A percentile compares a stretch with the other conserved stretches of the same genome.
Evolutionary conservation across 768 basidiomycete genomes (phyloP).

Genomic region (Crassisporium funariophilum): DNA sequence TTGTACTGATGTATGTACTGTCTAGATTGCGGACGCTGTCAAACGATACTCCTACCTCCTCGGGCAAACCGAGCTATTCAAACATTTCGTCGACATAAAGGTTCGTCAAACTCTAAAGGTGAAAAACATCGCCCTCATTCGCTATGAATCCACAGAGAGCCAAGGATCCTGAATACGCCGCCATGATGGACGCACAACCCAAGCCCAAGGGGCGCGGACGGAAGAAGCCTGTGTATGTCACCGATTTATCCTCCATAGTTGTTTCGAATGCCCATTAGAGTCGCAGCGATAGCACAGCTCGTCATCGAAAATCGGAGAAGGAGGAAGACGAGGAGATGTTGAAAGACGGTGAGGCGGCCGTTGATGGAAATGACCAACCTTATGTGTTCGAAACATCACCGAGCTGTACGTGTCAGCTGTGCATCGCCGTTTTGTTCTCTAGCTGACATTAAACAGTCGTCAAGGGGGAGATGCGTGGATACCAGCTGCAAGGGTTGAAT

Average conservation of each 20-base stretch:
- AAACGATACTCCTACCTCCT: constrained; percentile 98
- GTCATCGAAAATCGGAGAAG: constrained; percentile 95
- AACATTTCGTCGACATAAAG: constrained; percentile 98
- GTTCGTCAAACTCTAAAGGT: constrained; percentile 43
- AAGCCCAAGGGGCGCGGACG: constrained; percentile 84
- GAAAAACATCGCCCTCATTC: no score
- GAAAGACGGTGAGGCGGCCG: constrained; percentile 80
- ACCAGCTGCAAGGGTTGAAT: constrained; percentile 82
- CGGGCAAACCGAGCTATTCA: constrained; percentile 97
- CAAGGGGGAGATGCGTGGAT: constrained; percentile 86
- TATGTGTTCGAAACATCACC: constrained; percentile 96
- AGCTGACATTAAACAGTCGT: constrained; percentile 57
- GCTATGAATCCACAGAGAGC: constrained; percentile 54
- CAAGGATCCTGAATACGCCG: constrained; percentile 92
- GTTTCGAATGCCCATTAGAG: background rate
- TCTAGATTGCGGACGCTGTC: constrained; percentile 86
- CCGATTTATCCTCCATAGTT: background rate
- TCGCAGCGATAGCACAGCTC: constrained; percentile 68
- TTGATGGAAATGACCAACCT: constrained; percentile 84
- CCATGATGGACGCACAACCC: constrained; percentile 82
- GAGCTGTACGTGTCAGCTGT: constrained; percentile 77
- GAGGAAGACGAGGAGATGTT: constrained; percentile 97
- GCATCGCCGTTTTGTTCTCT: constrained; percentile 14
- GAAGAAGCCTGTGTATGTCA: constrained; percentile 74
- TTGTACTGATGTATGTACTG: constrained; percentile 14